These are phyloP conservation scores for Pythium rishiriense DNA, from an alignment of 352 stramenopile genomes.

Conservation along the genomic window DNA sequence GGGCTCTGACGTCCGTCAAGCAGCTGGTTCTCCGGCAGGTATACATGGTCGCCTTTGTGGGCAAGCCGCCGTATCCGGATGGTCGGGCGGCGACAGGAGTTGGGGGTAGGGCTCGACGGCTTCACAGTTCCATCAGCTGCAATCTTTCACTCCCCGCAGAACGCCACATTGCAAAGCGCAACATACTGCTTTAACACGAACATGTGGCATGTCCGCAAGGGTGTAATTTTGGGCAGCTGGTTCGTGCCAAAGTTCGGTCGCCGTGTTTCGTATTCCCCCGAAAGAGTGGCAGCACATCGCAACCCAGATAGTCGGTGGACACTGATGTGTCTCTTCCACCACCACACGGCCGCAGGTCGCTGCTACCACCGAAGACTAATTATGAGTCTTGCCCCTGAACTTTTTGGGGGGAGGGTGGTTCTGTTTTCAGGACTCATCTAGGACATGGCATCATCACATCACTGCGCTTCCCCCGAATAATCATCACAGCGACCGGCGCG, in stretches of 20 bases:
- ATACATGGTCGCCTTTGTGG: slow-evolving; percentile 18
- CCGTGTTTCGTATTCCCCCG: background rate
- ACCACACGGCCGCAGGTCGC: background rate
- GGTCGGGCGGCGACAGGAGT: background rate
- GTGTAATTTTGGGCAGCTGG: background rate
- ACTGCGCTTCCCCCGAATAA: background rate
- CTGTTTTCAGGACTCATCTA: slow-evolving; percentile 7
- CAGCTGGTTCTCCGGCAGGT: slow-evolving; percentile 30
- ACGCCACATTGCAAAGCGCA: background rate
- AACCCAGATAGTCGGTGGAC: slow-evolving; percentile 8
- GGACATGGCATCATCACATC: slow-evolving; percentile 13
- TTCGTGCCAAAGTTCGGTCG: background rate
- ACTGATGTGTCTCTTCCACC: background rate
- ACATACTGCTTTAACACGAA: background rate
- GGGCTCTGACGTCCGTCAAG: slow-evolving; percentile 32
- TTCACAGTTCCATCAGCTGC: background rate
- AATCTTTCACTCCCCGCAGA: background rate
- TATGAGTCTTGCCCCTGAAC: background rate
- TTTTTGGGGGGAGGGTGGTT: background rate
- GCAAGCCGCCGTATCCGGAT: slow-evolving; percentile 24
- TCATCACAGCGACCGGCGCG: background rate
- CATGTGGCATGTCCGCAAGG: background rate
- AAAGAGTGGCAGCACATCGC: slow-evolving; percentile 11
- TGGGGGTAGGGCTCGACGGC: slow-evolving; percentile 7
- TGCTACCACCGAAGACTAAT: slow-evolving; percentile 4